Evolutionary conservation across 1,284 basidiomycete species (phyloP), one percentile per base, ranked within the genome.

Genomic region (Irpex sp.): DNA sequence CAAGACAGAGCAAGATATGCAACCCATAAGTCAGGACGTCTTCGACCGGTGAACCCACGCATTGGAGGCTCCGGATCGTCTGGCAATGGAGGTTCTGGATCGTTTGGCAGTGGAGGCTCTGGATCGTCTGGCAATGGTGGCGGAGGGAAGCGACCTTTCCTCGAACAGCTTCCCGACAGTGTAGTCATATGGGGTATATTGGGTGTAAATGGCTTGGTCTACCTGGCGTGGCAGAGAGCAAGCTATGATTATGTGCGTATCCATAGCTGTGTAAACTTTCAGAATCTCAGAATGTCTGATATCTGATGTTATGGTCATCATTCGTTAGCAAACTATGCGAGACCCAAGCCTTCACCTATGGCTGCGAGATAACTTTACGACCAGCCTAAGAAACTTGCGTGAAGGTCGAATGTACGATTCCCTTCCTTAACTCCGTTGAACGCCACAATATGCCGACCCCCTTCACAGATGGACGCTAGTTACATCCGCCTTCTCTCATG

Each of bases 401-500:
- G 76, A 81, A 5, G 93, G 93, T 5, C 81, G 93, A 74, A 73
- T 91, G 91, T 93, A 65, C 61, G 87, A n/a, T 31, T 44, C 26
- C 31, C 40, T 17, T 51, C 52, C 17, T 31, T 37, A 37, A n/a
- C n/a, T n/a, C 34, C 15, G 31, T 5, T 47, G 31, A 73, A 21
- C 11, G 48, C 40, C 31, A 56, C 40, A 57, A 60, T 37, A 62
- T 52, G 47, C 48, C 57, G 48, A 44, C 62, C 63, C n/a, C 38
- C 49, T 59, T 6, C 19, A 4, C 62, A 94, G 93, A 74, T 96
- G 93, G 91, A 94, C 93, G 0, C 76, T 92, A 34, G 66, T 96
- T 19, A 94, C 93, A 0, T 77, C 82, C 31, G 82, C 80, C 64
- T 94, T 96, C 79, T 94, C 89, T 2, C 93, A 96, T 71, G 76